A percentile compares a stretch with the other conserved stretches of the same genome.
phyloP scores from a whole-genome alignment of 1,139 yeast genomes.

The Suhomyces bolitotheri region DNA sequence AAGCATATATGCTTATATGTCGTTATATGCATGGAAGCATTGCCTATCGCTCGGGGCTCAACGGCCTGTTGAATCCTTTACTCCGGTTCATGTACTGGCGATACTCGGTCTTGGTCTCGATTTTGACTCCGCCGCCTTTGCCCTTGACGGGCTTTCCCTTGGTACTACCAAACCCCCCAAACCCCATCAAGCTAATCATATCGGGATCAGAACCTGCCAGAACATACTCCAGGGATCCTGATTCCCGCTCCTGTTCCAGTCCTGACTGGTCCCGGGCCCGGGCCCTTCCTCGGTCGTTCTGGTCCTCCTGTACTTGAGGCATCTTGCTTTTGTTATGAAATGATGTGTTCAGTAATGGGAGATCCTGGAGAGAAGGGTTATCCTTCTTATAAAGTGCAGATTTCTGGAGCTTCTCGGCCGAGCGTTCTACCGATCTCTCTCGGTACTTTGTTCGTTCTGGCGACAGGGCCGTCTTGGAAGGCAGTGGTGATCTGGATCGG shows the following conservation, averaged over 20 bases:
- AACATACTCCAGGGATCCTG: conserved; percentile 1
- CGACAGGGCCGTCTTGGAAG: conserved; percentile 12
- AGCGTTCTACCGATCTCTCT: conserved; percentile 19
- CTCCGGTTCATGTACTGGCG: conserved; percentile 69
- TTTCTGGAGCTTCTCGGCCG: conserved; percentile 19
- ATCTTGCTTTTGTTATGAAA: conserved; percentile 15
- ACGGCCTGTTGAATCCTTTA: conserved; percentile 60
- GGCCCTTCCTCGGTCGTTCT: conserved; percentile 29
- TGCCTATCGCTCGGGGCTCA: conserved; percentile 49
- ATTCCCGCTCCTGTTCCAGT: conserved; percentile 8
- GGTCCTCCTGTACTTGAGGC: conserved; percentile 18
- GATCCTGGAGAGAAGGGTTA: conserved; percentile 17
- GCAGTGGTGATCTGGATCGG: conserved; percentile 28
- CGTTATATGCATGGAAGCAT: not conserved
- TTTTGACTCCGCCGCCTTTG: conserved; percentile 48
- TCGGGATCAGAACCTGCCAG: conserved; percentile 13
- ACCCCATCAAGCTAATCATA: conserved; percentile 60
- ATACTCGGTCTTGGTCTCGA: conserved; percentile 47
- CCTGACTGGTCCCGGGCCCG: conserved; percentile 19
- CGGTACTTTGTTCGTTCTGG: conserved; percentile 11
- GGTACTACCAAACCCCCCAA: conserved; percentile 58
- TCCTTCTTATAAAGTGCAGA: conserved; percentile 20
- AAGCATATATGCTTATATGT: too few species aligned
- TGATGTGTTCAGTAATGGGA: conserved; percentile 22
- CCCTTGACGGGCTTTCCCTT: conserved; percentile 61